phyloP scores from a whole-genome alignment of 176 grass and related monocot genomes.

The Olyra latifolia region DNA sequence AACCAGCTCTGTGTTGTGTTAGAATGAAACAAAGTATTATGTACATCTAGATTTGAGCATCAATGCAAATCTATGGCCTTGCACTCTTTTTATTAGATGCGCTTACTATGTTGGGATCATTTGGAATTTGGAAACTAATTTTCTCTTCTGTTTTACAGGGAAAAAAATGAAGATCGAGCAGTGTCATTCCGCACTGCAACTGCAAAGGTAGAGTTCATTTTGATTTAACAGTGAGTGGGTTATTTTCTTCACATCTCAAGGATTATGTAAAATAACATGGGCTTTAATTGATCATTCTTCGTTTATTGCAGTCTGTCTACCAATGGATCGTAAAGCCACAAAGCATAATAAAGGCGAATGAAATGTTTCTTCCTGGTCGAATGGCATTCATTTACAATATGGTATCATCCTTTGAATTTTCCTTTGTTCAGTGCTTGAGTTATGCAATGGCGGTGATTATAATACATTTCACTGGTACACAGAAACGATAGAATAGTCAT shows the following conservation, averaged over 20 bases:
- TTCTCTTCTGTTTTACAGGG: conserved; percentile 44
- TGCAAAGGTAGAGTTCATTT: conserved; percentile 63
- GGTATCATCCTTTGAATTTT: conserved; percentile 47
- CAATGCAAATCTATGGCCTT: not conserved
- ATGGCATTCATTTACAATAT: conserved; percentile 97
- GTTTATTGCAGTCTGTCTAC: conserved; percentile 82
- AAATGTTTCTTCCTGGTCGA: conserved; percentile 96
- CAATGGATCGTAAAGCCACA: conserved; percentile 94
- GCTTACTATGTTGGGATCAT: not conserved
- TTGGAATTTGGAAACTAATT: not conserved
- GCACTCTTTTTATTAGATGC: not conserved
- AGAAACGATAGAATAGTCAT: not conserved
- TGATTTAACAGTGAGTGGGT: not conserved
- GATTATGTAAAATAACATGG: conserved; percentile 21
- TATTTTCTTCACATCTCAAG: not conserved
- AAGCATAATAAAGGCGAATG: conserved; percentile 78
- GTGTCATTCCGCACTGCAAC: conserved; percentile 88
- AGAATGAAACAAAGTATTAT: not conserved
- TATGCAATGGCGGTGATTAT: not conserved
- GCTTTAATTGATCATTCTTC: conserved; percentile 15
- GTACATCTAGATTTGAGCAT: not conserved
- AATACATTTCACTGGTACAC: not conserved
- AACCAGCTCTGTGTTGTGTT: not conserved
- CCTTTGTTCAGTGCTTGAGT: conserved; percentile 23
- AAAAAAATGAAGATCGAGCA: conserved; percentile 62